Conservation (phyloP, 805 yeast genomes). For the Teunomyces panamensis region DNA sequence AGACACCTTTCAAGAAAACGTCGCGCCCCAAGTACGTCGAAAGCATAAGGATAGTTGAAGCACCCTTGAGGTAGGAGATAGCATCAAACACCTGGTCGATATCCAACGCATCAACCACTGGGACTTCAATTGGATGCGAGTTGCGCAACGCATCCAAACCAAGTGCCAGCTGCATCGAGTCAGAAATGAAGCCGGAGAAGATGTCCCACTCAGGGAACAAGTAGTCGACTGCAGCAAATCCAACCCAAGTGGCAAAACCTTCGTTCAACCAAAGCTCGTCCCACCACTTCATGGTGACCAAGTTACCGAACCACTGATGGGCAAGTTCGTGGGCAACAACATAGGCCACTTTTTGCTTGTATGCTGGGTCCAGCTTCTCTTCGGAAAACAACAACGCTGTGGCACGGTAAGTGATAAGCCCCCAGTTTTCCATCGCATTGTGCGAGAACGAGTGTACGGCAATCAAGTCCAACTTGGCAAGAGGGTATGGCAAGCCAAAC, state of each 20-base stretch:
- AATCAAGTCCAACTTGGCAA: conserved; percentile 76
- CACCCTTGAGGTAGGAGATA: conserved; percentile 79
- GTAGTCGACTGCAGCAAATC: conserved; percentile 64
- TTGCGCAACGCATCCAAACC: conserved; percentile 54
- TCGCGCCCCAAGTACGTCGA: conserved; percentile 69
- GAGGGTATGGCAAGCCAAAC: conserved; percentile 59
- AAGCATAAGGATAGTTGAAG: conserved; percentile 74
- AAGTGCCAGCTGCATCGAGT: conserved; percentile 49
- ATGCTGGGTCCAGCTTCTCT: conserved; percentile 44
- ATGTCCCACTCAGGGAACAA: conserved; percentile 82
- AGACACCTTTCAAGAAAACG: conserved; percentile 68
- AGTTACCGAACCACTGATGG: conserved; percentile 90
- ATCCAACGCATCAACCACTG: conserved; percentile 73
- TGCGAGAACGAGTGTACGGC: conserved; percentile 80
- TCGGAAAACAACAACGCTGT: conserved; percentile 48
- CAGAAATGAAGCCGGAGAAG: conserved; percentile 54
- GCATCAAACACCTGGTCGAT: conserved; percentile 81
- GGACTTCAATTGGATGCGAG: conserved; percentile 82
- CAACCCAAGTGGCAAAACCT: conserved; percentile 88
- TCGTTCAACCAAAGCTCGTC: conserved; percentile 87
- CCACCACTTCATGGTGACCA: conserved; percentile 94
- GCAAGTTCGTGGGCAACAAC: conserved; percentile 86
- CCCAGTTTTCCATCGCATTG: conserved; percentile 94
- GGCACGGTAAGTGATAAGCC: conserved; percentile 66
- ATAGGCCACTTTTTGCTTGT: conserved; percentile 71